Base-by-base conservation (phyloP, 2,329 filamentous ascomycete genomes). In the Aspergillus alliaceus region DNA sequence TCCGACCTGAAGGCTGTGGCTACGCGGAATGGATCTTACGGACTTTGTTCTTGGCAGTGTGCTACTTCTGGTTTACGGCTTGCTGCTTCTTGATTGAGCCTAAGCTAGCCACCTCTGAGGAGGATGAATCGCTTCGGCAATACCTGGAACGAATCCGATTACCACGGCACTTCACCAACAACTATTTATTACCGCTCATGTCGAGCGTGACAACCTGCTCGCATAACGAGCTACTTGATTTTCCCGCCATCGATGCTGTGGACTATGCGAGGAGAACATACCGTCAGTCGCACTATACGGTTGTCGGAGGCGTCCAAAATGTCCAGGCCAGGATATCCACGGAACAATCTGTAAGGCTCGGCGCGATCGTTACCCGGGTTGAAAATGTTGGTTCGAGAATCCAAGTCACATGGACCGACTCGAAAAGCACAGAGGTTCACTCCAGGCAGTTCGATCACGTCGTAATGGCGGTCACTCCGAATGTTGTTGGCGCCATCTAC, bases 381-480 rank as follows among this genome's bases (percentile, higher is more conserved):
- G 48, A 48, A 18, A 32, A 52, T 3, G 40, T 31, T 2, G 47
- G 20, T 14, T 46, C 56, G 22, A 37, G 47, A 14, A 56, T 62
- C 22, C 55, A 61, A 20, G 46, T 59, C 42, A 53, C 32, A 7
- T 57, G 40, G 32, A 40, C 11, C 32, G 40, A 50, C 22, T 31
- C 29, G 4, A 44, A 57, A 63, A 20, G 29, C 32, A n/a, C 63
- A 2, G 62, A 72, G 25, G 11, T 54, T 54, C 42, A 20, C 9
- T 51, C 12, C 25, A 51, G 47, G 35, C 44, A 31, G 20, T 62
- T 60, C 42, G 59, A 63, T 29, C 47, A 72, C 2, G 81, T 83
- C 0, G 71, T 86, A n/a, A 72, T 86, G 1, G 82, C 82, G 1
- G 80, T 86, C 1, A 79, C 83, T 0, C 84, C 84, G 0, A 77